Base-by-base conservation (phyloP, 257 asterid species). In the Leptodermis oblonga region DNA sequence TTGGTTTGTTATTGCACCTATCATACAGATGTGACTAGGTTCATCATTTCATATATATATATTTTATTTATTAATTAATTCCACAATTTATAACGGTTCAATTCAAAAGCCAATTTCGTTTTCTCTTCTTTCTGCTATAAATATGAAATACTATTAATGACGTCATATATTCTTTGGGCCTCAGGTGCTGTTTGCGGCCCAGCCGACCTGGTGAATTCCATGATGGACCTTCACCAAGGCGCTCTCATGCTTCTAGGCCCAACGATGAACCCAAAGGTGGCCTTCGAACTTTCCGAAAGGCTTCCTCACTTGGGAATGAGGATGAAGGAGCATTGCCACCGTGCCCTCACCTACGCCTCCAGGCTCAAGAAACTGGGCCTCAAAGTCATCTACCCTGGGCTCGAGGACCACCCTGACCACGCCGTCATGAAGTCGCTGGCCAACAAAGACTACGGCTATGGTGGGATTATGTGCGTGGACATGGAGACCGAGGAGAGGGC, bases 151-250 rank as follows among this genome's bases (percentile, higher is more conserved):
- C n/a, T n/a, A n/a, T n/a, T n/a, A n/a, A n/a, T n/a, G n/a, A n/a
- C n/a, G n/a, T n/a, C n/a, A n/a, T n/a, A n/a, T n/a, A n/a, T n/a
- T n/a, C n/a, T n/a, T n/a, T n/a, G n/a, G n/a, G n/a, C n/a, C n/a
- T n/a, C n/a, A 93, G 97, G 99, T 3, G 96, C 96, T 3, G 86
- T 90, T 1, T 93, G 99, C 56, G 99, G 97, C 0, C 96, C 97
- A 52, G 96, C 88, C 4, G 87, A 80, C 70, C 84, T 93, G 4
- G 86, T 93, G 77, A 88, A 93, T 70, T 83, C 97, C 0, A 90
- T 93, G 99, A 90, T 93, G 97, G 97, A 93, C 62, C 88, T 91
- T 60, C 97, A 84, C 4, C 96, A 90, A 65, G 99, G 99, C 36
- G 37, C 95, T 12, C 83, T 93, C 2, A 90, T 93, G 99, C 84